These are phyloP conservation scores for Komagataella populi DNA, from an alignment of 805 yeast species.

Conservation along the genomic window DNA sequence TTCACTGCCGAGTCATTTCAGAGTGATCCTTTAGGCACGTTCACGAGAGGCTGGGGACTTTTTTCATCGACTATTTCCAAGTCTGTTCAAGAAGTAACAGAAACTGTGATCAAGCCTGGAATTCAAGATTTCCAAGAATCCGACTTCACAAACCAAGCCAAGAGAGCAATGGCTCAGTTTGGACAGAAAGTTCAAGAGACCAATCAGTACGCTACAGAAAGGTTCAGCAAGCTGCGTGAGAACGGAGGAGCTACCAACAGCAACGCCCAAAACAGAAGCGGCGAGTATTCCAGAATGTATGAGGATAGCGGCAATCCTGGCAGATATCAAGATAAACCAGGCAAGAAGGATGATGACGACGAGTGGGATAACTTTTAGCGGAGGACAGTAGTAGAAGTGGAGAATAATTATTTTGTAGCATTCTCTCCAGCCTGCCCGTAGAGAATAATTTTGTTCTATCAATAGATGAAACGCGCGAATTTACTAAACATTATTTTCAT, in stretches of 20 bases:
- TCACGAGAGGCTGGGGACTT: slow-evolving; percentile 88
- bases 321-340: background rate
- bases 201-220: slow-evolving; percentile 26
- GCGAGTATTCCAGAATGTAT: background rate
- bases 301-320: background rate
- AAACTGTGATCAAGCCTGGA: slow-evolving; percentile 84
- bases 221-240: background rate
- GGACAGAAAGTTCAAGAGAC: slow-evolving; percentile 91
- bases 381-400: background rate
- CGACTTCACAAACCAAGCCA: slow-evolving; percentile 72
- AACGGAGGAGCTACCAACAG: background rate
- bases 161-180: slow-evolving; percentile 90
- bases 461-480: background rate
- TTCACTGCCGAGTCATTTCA: slow-evolving; percentile 60
- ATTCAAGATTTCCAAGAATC: slow-evolving; percentile 66
- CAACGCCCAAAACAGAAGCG: background rate
- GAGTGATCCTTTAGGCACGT: slow-evolving; percentile 80
- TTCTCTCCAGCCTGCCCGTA: background rate
- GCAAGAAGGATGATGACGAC: background rate
- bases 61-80: slow-evolving; percentile 78
- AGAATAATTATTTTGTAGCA: background rate
- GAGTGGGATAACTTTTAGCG: background rate
- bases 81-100: slow-evolving; percentile 76
- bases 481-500: background rate
- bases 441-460: no score